These are phyloP conservation scores for Jasminum sambac DNA, from an alignment of 257 asterid genomes.

Conservation along the genomic window DNA sequence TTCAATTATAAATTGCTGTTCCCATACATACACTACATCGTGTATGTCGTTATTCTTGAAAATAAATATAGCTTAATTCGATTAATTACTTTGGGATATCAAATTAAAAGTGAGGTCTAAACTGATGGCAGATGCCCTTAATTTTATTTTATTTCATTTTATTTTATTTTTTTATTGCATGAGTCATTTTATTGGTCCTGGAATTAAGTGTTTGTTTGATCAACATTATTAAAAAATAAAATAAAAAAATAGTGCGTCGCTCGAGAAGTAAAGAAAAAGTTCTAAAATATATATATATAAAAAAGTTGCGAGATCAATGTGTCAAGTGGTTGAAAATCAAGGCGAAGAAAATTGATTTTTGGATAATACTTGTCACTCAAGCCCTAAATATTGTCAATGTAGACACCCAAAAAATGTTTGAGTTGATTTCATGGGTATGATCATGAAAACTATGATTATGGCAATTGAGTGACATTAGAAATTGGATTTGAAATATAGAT, in stretches of 20 bases:
- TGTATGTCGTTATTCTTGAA: background rate
- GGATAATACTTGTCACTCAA: too few species aligned
- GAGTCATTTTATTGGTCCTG: background rate
- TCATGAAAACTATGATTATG: too few species aligned
- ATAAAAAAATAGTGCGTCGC: too few species aligned
- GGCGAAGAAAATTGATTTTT: too few species aligned
- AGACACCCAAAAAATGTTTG: background rate
- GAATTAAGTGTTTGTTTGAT: background rate
- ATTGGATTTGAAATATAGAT: background rate
- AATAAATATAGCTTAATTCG: background rate
- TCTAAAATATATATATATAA: too few species aligned
- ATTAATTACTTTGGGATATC: background rate
- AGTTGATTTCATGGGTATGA: background rate
- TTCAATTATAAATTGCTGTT: too few species aligned
- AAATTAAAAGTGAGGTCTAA: background rate
- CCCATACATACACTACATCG: background rate
- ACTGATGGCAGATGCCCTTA: background rate
- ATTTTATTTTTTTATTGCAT: too few species aligned
- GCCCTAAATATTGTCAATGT: background rate
- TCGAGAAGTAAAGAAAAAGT: too few species aligned
- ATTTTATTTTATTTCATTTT: too few species aligned
- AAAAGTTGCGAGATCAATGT: too few species aligned
- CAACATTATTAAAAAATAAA: too few species aligned
- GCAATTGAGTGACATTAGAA: background rate
- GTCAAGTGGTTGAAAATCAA: too few species aligned